A percentile compares a stretch with the other conserved stretches of the same genome.
These are phyloP conservation scores for Salvia rosmarinus DNA, from an alignment of 257 asterid genomes.

Conservation along the genomic window DNA sequence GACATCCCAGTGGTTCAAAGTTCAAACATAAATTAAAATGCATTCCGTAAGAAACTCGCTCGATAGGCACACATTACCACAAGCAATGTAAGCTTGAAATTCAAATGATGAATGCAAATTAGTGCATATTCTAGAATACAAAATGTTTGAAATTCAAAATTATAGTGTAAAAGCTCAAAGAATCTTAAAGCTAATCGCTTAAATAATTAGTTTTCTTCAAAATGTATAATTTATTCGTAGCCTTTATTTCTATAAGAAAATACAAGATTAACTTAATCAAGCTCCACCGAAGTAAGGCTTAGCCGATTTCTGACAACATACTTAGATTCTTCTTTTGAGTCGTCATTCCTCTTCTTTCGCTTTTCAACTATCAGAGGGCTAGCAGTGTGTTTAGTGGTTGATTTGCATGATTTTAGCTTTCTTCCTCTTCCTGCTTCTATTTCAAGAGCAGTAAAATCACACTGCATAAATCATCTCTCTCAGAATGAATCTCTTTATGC, in stretches of 20 bases:
- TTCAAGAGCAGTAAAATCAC: conserved; percentile 65
- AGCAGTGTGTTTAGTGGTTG: conserved; percentile 58
- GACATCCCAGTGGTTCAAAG: conserved; percentile 4
- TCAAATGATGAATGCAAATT: too few relatives aligned
- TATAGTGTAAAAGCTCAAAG: too few relatives aligned
- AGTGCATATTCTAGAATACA: too few relatives aligned
- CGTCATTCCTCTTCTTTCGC: conserved; percentile 89
- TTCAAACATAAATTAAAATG: not conserved
- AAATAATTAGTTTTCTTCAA: too few relatives aligned
- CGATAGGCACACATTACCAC: not conserved
- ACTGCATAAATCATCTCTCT: conserved; percentile 71
- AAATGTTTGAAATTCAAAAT: too few relatives aligned
- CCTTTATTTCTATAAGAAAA: too few relatives aligned
- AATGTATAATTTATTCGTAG: too few relatives aligned
- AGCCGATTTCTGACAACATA: conserved; percentile 76
- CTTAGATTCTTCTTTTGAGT: conserved; percentile 83
- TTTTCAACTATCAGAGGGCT: conserved; percentile 56
- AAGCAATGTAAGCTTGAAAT: not conserved
- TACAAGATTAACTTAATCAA: not conserved
- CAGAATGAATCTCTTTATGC: conserved; percentile 64
- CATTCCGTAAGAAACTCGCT: not conserved
- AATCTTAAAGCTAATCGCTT: too few relatives aligned
- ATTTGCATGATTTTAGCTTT: conserved; percentile 65
- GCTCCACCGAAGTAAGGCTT: conserved; percentile 72
- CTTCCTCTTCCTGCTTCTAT: conserved; percentile 59